A percentile compares a stretch with the other conserved stretches of the same genome.
These are phyloP conservation scores for Carnegiea gigantea DNA, from an alignment of 179 eudicot species.

Conservation along the genomic window DNA sequence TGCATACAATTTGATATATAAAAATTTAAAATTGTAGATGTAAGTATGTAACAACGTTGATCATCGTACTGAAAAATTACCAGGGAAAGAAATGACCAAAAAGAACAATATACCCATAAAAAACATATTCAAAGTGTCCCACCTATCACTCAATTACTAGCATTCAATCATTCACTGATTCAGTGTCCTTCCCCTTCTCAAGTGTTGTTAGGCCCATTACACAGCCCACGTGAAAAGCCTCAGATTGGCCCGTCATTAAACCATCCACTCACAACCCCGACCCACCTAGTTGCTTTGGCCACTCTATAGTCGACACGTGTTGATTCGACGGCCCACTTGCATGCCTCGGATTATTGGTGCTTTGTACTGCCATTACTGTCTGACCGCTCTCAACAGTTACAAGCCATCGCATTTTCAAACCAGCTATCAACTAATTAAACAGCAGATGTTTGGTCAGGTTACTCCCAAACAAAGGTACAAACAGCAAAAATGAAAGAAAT, in stretches of 20 bases:
- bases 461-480: too few species aligned
- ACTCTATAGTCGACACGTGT: not conserved
- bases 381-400: too few species aligned
- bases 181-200: not conserved
- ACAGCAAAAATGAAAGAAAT: too few species aligned
- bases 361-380: too few species aligned
- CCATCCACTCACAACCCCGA: not conserved
- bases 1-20: too few species aligned
- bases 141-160: not conserved
- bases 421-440: too few species aligned
- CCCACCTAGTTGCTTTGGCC: not conserved
- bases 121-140: not conserved
- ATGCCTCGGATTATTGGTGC: too few species aligned
- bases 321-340: not conserved
- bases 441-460: too few species aligned
- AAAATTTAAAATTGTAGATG: too few species aligned
- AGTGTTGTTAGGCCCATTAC: conserved; percentile 1
- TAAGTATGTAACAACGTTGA: not conserved
- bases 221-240: conserved; percentile 7
- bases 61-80: not conserved
- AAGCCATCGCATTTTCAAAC: too few species aligned
- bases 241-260: not conserved
- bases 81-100: not conserved
- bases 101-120: not conserved
- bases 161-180: not conserved